These are phyloP conservation scores for Boletellus deceptivus DNA, from an alignment of 1,284 basidiomycete genomes.

Conservation along the genomic window DNA sequence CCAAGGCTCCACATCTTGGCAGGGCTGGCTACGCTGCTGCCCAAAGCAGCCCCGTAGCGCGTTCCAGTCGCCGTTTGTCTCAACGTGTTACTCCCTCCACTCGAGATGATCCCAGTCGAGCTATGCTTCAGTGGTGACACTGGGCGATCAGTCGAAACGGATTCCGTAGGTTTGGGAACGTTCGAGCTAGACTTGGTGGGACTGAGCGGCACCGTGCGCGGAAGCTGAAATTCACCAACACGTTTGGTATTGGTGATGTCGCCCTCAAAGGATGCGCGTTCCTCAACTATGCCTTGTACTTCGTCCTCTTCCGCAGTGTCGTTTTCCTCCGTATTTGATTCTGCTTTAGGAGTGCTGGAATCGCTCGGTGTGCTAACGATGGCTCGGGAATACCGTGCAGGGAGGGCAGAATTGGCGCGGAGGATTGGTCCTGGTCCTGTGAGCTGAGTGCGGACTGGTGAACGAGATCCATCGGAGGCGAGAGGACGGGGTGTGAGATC, in stretches of 20 bases:
- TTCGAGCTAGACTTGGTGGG: constrained; percentile 24
- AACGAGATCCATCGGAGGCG: constrained; percentile 24
- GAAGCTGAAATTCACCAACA: constrained; percentile 34
- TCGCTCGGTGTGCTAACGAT: constrained; percentile 15
- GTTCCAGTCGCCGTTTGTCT: constrained; percentile 47
- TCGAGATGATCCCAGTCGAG: constrained; percentile 24
- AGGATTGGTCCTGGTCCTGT: constrained; percentile 30
- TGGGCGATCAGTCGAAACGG: constrained; percentile 15
- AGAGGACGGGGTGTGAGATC: constrained; percentile 25
- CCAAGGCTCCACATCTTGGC: constrained; percentile 40
- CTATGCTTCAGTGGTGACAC: constrained; percentile 23
- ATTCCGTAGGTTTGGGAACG: constrained; percentile 9
- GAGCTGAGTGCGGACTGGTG: constrained; percentile 33
- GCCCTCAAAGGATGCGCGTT: constrained; percentile 22
- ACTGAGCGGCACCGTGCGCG: constrained; percentile 39
- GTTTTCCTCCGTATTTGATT: constrained; percentile 17
- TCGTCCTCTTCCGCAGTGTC: constrained; percentile 31
- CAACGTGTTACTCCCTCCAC: constrained; percentile 29
- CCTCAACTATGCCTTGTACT: constrained; percentile 23
- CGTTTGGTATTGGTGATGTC: constrained; percentile 38
- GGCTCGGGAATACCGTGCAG: constrained; percentile 32
- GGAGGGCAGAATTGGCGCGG: constrained; percentile 30
- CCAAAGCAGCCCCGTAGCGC: constrained; percentile 49
- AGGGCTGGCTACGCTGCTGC: constrained; percentile 32
- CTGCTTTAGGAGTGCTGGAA: constrained; percentile 1